A percentile compares a stretch with the other conserved stretches of the same genome.
These are phyloP conservation scores for Physcomitrium patens DNA, from an alignment of 225 moss, liverwort and hornwort species.

Conservation along the genomic window DNA sequence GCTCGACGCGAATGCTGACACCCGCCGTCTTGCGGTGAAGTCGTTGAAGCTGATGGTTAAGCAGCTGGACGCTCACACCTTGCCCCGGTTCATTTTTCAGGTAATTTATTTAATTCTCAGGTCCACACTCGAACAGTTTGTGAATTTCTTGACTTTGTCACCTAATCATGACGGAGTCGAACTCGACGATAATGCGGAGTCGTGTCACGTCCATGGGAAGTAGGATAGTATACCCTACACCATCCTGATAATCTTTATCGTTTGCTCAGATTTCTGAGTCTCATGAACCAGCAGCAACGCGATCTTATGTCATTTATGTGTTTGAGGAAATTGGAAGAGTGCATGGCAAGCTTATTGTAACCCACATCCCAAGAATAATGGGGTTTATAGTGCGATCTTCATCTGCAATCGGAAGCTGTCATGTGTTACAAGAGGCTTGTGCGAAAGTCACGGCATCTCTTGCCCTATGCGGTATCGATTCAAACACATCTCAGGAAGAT, in stretches of 20 bases:
- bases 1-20: slow-evolving; percentile 77
- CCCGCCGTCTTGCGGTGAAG: slow-evolving; percentile 67
- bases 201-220: neutral
- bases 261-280: slow-evolving; percentile 69
- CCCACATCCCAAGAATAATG: slow-evolving; percentile 78
- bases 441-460: slow-evolving; percentile 69
- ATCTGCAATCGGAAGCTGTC: slow-evolving; percentile 76
- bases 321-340: slow-evolving; percentile 81
- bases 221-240: neutral
- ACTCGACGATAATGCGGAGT: neutral
- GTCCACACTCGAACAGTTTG: neutral
- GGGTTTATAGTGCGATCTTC: slow-evolving; percentile 54
- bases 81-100: slow-evolving; percentile 85
- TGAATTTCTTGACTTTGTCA: neutral
- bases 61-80: slow-evolving; percentile 72
- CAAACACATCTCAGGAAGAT: slow-evolving; percentile 49
- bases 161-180: neutral
- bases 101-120: slow-evolving; percentile 16
- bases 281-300: slow-evolving; percentile 63
- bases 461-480: slow-evolving; percentile 60
- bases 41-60: slow-evolving; percentile 76
- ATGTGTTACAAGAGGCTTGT: slow-evolving; percentile 80
- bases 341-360: slow-evolving; percentile 79
- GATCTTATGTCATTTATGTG: slow-evolving; percentile 69
- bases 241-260: neutral